Evolutionary conservation across 2,329 filamentous ascomycete species (phyloP), one percentile per base, ranked within the genome.

Genomic region (Fusarium austroafricanum): DNA sequence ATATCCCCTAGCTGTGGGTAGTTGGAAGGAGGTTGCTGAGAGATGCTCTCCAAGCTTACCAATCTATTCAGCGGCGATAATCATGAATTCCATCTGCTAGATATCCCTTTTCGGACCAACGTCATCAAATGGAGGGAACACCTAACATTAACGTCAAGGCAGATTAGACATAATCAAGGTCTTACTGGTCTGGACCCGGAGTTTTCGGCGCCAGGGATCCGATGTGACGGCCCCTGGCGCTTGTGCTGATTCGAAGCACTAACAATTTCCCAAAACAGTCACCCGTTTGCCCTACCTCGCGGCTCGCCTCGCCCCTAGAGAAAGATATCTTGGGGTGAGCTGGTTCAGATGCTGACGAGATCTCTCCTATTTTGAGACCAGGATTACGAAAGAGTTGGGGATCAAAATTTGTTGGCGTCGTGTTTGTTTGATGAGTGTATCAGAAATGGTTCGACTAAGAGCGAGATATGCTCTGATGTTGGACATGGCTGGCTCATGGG

Each of bases 381-480:
- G 65, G 56, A 47, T 55, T 12, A 37, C 8, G 28, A 46, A 60
- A 51, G 29, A 70, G 51, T 64, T 60, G 59, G 56, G 47, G 17
- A 35, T 59, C 43, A 21, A 38, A 29, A 65, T 72, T 65, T 70
- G 67, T 71, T 72, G 71, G 50, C 40, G 45, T 55, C 50, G 52
- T 59, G 49, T 53, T 45, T 67, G 60, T 62, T 59, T 59, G 51
- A 64, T 57, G 53, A 63, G 38, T 39, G 29, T 28, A 55, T 65
- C 55, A 57, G 40, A 44, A 61, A 70, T 73, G 67, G 63, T 70
- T 73, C 70, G 67, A 73, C 58, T 55, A 38, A 26, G n/a, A 42
- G 46, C 26, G 33, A 55, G 38, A 64, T 52, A 72, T 72, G 71
- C 67, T 71, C 65, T 62, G 71, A 72, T 70, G 55, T 68, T 69